These are phyloP conservation scores for Ascomycota sp. DNA, from an alignment of 2,329 filamentous ascomycete genomes.

Conservation along the genomic window DNA sequence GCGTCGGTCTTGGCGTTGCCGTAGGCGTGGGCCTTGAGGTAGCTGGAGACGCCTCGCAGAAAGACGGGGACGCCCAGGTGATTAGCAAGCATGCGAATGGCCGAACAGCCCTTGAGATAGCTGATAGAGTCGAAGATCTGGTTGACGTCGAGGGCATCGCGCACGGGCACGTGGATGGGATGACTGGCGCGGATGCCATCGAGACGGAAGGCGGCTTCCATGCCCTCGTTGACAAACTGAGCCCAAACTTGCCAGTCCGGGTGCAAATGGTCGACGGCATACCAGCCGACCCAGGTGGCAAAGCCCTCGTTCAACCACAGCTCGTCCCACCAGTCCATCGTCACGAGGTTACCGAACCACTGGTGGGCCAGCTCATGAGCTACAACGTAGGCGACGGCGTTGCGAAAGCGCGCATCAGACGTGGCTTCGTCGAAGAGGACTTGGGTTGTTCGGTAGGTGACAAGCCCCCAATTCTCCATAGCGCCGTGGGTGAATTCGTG, in stretches of 20 bases:
- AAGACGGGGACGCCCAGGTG: slow-evolving; percentile 79
- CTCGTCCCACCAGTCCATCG: slow-evolving; percentile 94
- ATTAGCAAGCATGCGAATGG: slow-evolving; percentile 87
- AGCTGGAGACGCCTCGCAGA: slow-evolving; percentile 72
- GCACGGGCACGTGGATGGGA: slow-evolving; percentile 87
- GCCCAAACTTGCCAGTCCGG: slow-evolving; percentile 97
- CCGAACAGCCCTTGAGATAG: slow-evolving; percentile 89
- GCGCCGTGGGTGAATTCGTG: slow-evolving; percentile 79
- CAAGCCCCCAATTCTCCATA: slow-evolving; percentile 93
- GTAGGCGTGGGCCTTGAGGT: slow-evolving; percentile 75
- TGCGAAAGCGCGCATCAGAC: slow-evolving; percentile 79
- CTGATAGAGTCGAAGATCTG: slow-evolving; percentile 96
- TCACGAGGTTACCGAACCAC: slow-evolving; percentile 90
- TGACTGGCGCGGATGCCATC: slow-evolving; percentile 84
- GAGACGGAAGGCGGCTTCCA: slow-evolving; percentile 77
- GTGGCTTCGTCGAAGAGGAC: slow-evolving; percentile 89
- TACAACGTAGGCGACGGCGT: slow-evolving; percentile 87
- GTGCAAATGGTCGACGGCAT: slow-evolving; percentile 75
- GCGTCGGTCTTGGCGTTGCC: slow-evolving; percentile 81
- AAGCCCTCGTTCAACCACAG: slow-evolving; percentile 93
- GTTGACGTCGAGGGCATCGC: slow-evolving; percentile 85
- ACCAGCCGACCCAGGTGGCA: slow-evolving; percentile 95
- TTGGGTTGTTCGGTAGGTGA: slow-evolving; percentile 88
- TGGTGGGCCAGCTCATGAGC: slow-evolving; percentile 95
- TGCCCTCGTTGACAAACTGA: slow-evolving; percentile 88